Conservation (phyloP, 2,329 filamentous ascomycete genomes). For the Fusarium oligoseptatum region DNA sequence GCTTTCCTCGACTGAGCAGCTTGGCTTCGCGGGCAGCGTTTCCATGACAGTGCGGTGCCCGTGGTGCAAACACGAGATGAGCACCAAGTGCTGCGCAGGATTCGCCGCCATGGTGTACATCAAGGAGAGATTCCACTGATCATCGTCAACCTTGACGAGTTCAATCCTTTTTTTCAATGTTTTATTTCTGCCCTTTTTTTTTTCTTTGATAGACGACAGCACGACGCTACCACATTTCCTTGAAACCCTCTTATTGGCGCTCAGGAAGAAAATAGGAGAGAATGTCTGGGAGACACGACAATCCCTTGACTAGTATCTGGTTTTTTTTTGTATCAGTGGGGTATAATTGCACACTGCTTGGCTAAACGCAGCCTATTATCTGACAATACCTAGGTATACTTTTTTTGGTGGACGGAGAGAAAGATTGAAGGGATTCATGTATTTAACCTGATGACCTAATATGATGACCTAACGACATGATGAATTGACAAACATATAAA, state of each 20-base stretch:
- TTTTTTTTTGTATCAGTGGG: slow-evolving; percentile 1
- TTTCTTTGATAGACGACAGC: slow-evolving; percentile 27
- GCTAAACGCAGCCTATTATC: slow-evolving; percentile 8
- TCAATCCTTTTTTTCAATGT: slow-evolving; percentile 4
- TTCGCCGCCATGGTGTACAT: slow-evolving; percentile 76
- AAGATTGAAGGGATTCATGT: slow-evolving; percentile 27
- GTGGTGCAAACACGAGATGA: slow-evolving; percentile 81
- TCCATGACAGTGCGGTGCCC: slow-evolving; percentile 76
- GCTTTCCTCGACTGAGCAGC: slow-evolving; percentile 61
- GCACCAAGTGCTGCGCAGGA: slow-evolving; percentile 75
- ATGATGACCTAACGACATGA: slow-evolving; percentile 42
- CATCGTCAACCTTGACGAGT: neutral
- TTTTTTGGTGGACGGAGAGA: neutral
- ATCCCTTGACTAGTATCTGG: slow-evolving; percentile 7
- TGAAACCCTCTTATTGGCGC: slow-evolving; percentile 10
- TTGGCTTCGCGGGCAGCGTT: slow-evolving; percentile 68
- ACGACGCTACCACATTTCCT: slow-evolving; percentile 30
- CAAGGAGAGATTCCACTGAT: slow-evolving; percentile 70
- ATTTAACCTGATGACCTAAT: slow-evolving; percentile 38
- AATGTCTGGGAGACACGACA: slow-evolving; percentile 10
- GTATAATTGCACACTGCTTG: slow-evolving; percentile 15
- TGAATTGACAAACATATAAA: slow-evolving; percentile 21
- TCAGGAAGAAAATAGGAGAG: slow-evolving; percentile 9
- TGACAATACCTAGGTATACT: slow-evolving; percentile 4
- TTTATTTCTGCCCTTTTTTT: neutral